Base-by-base conservation (phyloP, 805 yeast species). In the Candida stauntonica region DNA sequence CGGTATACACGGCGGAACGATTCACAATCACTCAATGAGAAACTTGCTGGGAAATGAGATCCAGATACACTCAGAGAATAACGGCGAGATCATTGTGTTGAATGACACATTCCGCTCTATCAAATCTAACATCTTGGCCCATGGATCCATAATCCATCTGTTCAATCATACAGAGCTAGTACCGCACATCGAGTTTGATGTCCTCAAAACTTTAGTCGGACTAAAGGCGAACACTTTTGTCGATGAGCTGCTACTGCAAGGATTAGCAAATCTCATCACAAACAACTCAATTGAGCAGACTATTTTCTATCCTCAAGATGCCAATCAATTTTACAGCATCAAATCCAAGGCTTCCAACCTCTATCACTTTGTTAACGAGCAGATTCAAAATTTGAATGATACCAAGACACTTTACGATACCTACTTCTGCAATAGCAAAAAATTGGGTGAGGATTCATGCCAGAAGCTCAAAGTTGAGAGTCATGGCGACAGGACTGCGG, bases 231-330 rank as follows among this genome's bases (percentile, higher is more conserved):
- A 80, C 3, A 67, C 67, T 19, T 78, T 86, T 55, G 89, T 85
- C 5, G 70, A 73, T n/a, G 95, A 86, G 50, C 48, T 86, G 13
- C 66, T 75, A 31, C 73, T 85, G 37, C 72, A 88, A 41, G 70
- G 73, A 11, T 59, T 86, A 15, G 60, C 66, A 2, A 45, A 70
- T 31, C 59, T 86, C 33, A 72, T 89, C 14, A 81, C 79, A 38
- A 78, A 81, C 24, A 50, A 62, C 2, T 55, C 67, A 0, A 23
- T 59, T 0, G 63, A 71, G 19, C 83, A 79, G 52, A 82, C 95
- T 0, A 64, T 89, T 1, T 74, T 89, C 38, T 66, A 86, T 7
- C 67, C 75, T 1, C 55, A 51, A 26, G 58, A 61, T 14, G 51
- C 65, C 9, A 67, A 64, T 32, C 51, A 39, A 26, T 26, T 39